A percentile compares a stretch with the other conserved stretches of the same genome.
phyloP scores from a whole-genome alignment of 2,329 filamentous ascomycete genomes.

The Aspergillus viridinutans region DNA sequence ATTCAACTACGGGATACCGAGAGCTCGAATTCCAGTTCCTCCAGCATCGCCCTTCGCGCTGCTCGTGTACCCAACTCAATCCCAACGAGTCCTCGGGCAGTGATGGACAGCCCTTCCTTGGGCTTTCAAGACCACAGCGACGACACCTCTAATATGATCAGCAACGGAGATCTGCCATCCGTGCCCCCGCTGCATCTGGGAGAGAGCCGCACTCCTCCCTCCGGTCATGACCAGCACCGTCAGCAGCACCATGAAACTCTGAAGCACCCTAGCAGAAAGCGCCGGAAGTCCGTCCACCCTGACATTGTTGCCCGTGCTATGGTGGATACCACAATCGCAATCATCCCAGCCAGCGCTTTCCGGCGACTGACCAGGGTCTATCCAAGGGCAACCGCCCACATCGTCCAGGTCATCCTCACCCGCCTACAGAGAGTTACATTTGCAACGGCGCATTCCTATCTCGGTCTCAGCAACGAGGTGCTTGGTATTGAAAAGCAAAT shows the following conservation, averaged over 20 bases:
- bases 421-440: constrained; percentile 91
- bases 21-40: constrained; percentile 44
- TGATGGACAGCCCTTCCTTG: constrained; percentile 26
- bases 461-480: constrained; percentile 87
- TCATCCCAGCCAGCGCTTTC: constrained; percentile 96
- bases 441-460: constrained; percentile 88
- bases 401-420: constrained; percentile 95
- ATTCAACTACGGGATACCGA: constrained; percentile 69
- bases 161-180: constrained; percentile 45
- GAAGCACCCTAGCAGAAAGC: constrained; percentile 28
- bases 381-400: constrained; percentile 92
- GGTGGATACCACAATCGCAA: constrained; percentile 94
- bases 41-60: constrained; percentile 28
- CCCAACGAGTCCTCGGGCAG: constrained; percentile 34
- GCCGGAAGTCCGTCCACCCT: constrained; percentile 74
- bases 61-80: constrained; percentile 35
- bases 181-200: constrained; percentile 77
- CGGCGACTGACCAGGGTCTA: constrained; percentile 88
- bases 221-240: neutral
- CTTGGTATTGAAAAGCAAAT: constrained; percentile 89
- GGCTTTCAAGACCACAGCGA: constrained; percentile 18
- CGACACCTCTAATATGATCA: constrained; percentile 16
- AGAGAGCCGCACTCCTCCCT: constrained; percentile 27
- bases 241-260: constrained; percentile 23
- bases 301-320: constrained; percentile 96